phyloP scores from a whole-genome alignment of 169 alveolate species.

The Sarcocystis neurona region DNA sequence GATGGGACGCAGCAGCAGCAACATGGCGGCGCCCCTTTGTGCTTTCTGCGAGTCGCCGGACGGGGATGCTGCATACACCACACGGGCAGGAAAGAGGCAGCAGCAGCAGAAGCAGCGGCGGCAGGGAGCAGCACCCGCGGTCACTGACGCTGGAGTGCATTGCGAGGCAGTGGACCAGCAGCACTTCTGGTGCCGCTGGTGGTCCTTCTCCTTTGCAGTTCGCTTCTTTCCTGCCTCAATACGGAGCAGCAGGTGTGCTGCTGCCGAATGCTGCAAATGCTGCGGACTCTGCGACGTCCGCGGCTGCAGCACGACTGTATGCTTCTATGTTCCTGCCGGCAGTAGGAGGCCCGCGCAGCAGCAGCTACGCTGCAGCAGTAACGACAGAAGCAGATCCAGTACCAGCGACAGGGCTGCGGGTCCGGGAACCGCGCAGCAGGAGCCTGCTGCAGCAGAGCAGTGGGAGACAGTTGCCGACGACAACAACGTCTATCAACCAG shows the following conservation, averaged over 20 bases:
- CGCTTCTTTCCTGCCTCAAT: no score
- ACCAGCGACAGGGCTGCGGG: no score
- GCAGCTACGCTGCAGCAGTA: no score
- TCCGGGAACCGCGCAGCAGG: no score
- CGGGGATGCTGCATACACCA: not conserved
- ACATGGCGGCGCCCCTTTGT: no score
- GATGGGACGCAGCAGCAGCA: no score
- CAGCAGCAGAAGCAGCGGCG: not conserved
- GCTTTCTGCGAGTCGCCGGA: not conserved
- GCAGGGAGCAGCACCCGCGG: not conserved
- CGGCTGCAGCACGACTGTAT: not conserved
- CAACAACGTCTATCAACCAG: no score
- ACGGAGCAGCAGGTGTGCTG: no score
- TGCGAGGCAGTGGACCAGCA: conserved; percentile 11
- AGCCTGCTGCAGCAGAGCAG: no score
- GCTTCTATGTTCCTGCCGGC: not conserved
- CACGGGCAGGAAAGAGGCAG: not conserved
- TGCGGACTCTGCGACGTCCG: not conserved
- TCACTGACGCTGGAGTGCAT: conserved; percentile 22
- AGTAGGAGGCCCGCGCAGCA: not conserved
- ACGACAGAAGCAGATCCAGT: no score
- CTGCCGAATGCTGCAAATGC: no score
- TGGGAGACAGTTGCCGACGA: no score
- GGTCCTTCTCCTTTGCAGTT: not conserved
- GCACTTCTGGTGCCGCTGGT: not conserved